Evolutionary conservation across 768 basidiomycete species (phyloP), one percentile per base, ranked within the genome.

Genomic region (Galerina marginata): DNA sequence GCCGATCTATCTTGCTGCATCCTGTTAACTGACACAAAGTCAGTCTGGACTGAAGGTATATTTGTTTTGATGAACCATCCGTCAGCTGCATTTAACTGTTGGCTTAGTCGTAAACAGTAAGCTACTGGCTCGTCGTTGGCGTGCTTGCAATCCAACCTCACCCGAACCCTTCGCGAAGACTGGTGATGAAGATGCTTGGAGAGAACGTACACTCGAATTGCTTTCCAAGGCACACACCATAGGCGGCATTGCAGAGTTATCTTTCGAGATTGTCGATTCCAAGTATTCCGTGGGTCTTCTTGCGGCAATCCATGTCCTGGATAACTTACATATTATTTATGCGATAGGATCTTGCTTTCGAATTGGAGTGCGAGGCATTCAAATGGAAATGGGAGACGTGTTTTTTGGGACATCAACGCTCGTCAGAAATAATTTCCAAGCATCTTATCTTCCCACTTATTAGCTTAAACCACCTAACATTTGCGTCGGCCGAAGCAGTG

Each of bases 321-420:
- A 15, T 59, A 33, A 7, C 29, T 62, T 60, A 53, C 47, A 56
- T 56, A 60, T 58, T 56, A 37, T 57, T 42, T 46, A 20, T 60
- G 20, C 58, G 54, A 50, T 46, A 93, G 91, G 91, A 93, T 70
- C 67, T 90, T 25, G 83, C 89, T 4, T 80, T 91, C 58, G 80
- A 83, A 65, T 64, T 92, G 37, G 83, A 84, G 66, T 83, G 79
- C 60, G 81, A 82, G 23, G 70, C 74, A 9, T 89, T 91, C 74
- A 86, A 84, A 77, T 93, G 91, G 91, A 80, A 83, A 75, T 93
- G 92, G 92, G 90, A 93, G 72, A 82, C 87, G 14, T 83, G 81
- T 71, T 83, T 81, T 63, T 69, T 90, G 39, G 89, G 90, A 7
- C 77, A 86, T 70, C 87, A 80, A 71, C 66, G 73, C 36, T 89